phyloP scores from a whole-genome alignment of 176 grass and related monocot species.

The Secale cereale region DNA sequence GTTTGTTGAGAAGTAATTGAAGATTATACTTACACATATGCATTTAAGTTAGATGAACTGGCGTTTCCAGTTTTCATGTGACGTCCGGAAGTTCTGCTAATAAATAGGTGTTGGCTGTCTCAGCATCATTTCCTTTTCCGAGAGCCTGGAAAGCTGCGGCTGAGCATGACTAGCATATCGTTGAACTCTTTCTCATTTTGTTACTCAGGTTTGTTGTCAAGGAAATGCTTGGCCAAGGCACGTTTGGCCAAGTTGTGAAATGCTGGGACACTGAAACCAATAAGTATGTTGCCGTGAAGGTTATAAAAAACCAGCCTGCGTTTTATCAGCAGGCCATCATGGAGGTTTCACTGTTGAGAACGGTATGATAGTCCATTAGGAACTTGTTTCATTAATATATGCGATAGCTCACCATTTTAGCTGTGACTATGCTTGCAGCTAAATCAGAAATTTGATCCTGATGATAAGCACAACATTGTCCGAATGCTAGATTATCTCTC shows the following conservation, averaged over 20 bases:
- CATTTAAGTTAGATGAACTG: background rate
- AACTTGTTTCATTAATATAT: constrained; percentile 13
- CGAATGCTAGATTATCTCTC: constrained; percentile 88
- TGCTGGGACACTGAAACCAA: constrained; percentile 81
- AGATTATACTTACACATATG: background rate
- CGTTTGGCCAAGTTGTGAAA: constrained; percentile 96
- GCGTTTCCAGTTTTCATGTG: background rate
- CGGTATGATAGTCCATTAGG: constrained; percentile 45
- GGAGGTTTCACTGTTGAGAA: constrained; percentile 79
- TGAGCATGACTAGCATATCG: constrained; percentile 14
- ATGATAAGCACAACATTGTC: constrained; percentile 95
- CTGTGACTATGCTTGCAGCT: constrained; percentile 59
- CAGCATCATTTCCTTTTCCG: background rate
- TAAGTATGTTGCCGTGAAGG: constrained; percentile 87
- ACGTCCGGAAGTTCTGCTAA: background rate
- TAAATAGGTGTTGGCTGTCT: background rate
- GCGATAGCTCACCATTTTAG: background rate
- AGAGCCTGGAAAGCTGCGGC: background rate
- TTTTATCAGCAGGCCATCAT: constrained; percentile 77
- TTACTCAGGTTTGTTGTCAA: constrained; percentile 77
- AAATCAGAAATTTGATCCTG: constrained; percentile 82
- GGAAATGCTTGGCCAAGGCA: constrained; percentile 98
- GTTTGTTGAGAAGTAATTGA: background rate
- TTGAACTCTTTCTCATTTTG: constrained; percentile 37
- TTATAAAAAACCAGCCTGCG: constrained; percentile 99